Evolutionary conservation across 805 yeast species (phyloP), one percentile per base, ranked within the genome.

Genomic region (Cyberlindnera mycetangii): DNA sequence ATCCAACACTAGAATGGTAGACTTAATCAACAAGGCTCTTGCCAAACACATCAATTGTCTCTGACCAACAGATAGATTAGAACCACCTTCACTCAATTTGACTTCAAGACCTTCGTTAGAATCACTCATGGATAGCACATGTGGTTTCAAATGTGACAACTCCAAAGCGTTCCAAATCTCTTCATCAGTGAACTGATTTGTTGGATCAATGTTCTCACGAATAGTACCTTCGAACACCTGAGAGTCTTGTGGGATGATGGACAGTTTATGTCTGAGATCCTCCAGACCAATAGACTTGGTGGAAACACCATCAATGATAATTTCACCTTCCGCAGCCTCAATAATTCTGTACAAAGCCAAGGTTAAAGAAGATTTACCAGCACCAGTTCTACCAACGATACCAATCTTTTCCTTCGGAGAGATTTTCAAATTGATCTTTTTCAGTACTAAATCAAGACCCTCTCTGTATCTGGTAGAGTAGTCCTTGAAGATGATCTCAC

Each of bases 311-410:
- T 90, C 97, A 54, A 89, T 83, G 14, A 68, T 69, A 54, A 89
- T 85, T 31, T 69, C 64, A n/a, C 95, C 95, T 9, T 64, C 67
- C 6, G 81, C 79, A 2, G 85, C 76, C 65, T 90, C 97, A 56
- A 90, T 86, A 37, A 89, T 78, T 54, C 97, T 71, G 72, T 87
- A 89, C 32, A 89, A 67, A 0, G 97, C 93, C 57, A 88, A 67
- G 0, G 96, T 85, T 58, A 89, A 72, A 1, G 96, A 83, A 0
- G 93, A 83, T 64, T 89, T 89, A 52, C 98, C 98, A 2, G 97
- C 97, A 51, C 98, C 98, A 0, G 98, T 90, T 61, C 98, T 78
- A 20, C 98, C 98, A 45, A 92, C 97, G 65, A 90, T 89, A 50
- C 98, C 98, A 59, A 90, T 73, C 64, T 92, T 92, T 62, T 92